These are phyloP conservation scores for Stachybotrys echinatus DNA, from an alignment of 2,329 filamentous ascomycete species.

Conservation along the genomic window DNA sequence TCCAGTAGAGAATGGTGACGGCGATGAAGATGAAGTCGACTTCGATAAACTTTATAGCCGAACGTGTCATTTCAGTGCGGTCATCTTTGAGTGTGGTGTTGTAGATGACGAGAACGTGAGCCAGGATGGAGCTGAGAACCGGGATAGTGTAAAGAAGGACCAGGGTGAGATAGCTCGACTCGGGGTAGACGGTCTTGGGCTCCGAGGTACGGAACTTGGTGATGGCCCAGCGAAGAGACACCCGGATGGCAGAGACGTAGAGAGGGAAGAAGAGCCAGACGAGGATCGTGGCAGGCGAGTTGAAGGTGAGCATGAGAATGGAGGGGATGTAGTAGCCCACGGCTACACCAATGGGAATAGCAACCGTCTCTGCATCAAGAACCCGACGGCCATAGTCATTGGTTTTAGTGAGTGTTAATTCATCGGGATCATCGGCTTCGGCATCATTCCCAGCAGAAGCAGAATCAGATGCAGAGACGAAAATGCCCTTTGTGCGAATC, in stretches of 20 bases:
- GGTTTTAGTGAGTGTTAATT: conserved; percentile 53
- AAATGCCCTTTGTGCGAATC: conserved; percentile 31
- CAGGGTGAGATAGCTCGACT: conserved; percentile 32
- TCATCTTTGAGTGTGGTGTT: conserved; percentile 35
- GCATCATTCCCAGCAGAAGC: conserved; percentile 20
- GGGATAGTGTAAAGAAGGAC: conserved; percentile 40
- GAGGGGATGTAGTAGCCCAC: conserved; percentile 43
- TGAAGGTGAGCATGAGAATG: conserved; percentile 37
- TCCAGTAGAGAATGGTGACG: conserved; percentile 47
- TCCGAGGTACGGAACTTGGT: conserved; percentile 17
- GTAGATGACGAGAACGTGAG: conserved; percentile 38
- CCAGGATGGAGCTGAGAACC: conserved; percentile 33
- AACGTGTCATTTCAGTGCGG: conserved; percentile 43
- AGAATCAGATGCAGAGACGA: conserved; percentile 7
- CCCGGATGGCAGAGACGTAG: conserved; percentile 39
- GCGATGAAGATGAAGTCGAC: conserved; percentile 40
- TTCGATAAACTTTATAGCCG: conserved; percentile 38
- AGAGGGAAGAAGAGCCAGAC: conserved; percentile 49
- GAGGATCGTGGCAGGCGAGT: conserved; percentile 28
- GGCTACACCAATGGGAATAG: conserved; percentile 44
- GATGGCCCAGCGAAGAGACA: conserved; percentile 23
- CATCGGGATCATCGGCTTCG: conserved; percentile 49
- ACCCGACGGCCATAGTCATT: conserved; percentile 28
- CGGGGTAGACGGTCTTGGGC: conserved; percentile 33
- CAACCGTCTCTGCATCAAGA: conserved; percentile 48